Evolutionary conservation across 129 eudicot genomes (phyloP), one percentile per base, ranked within the genome.

Genomic region (Escallonia rubra): DNA sequence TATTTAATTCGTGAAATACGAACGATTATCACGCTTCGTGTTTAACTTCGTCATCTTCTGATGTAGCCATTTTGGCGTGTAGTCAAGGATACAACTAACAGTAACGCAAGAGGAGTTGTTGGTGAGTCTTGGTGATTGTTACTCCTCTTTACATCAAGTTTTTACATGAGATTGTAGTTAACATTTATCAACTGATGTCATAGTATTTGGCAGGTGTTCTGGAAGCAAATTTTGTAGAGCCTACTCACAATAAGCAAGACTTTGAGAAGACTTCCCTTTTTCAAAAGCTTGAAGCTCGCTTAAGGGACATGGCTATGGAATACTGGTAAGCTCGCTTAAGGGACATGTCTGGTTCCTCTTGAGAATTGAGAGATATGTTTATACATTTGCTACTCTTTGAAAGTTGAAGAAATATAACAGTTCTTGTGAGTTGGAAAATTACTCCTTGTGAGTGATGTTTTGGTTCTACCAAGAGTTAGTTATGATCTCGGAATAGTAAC

Each of bases 211-310:
- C 69, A 86, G 93, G 93, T 68, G 71, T 86, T 8, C 79, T 86
- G 56, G 88, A 86, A 74, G 88, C 93, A 65, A 76, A 86, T 66
- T 80, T 74, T 58, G 63, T 86, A 10, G 82, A 80, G 78, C 93
- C 93, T 47, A 76, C 79, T 14, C 93, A 86, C 44, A 86, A 67
- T 44, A 86, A 86, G 68, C 93, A 86, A 77, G 93, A 86, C 70
- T 86, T 86, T 72, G 93, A 86, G 65, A 83, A 83, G 66, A 86
- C 93, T 7, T 56, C 65, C 51, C 78, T 86, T 48, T 86, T 71
- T 23, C 93, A 86, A 72, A 86, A 83, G 73, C 93, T 86, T 64
- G 84, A 80, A 16, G 49, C 76, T 41, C 75, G 93, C 43, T 80
- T 86, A 57, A 86, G 45, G 72, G 84, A 77, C 0, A 86, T 86